Evolutionary conservation across 2,329 filamentous ascomycete genomes (phyloP).

Genomic region (Botrytis pseudocinerea): DNA sequence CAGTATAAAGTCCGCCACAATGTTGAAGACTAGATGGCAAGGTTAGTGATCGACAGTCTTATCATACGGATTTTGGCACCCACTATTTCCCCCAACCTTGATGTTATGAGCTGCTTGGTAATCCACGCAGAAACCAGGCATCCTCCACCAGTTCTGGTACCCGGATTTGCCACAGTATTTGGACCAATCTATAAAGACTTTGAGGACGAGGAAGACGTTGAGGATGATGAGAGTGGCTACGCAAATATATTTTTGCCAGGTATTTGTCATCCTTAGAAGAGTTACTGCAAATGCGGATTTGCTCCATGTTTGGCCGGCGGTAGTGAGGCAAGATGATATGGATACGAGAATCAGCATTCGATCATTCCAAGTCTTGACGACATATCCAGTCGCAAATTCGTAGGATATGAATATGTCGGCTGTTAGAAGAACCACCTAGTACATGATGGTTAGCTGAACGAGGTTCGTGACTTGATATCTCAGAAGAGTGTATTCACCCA

Average conservation of each 20-base stretch:
- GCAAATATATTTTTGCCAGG: slow-evolving; percentile 46
- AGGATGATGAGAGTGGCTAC: slow-evolving; percentile 53
- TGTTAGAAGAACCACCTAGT: slow-evolving; percentile 46
- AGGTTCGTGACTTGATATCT: background rate
- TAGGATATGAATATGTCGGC: slow-evolving; percentile 50
- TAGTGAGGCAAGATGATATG: slow-evolving; percentile 33
- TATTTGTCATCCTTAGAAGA: slow-evolving; percentile 46
- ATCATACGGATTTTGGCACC: slow-evolving; percentile 30
- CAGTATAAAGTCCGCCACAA: slow-evolving; percentile 55
- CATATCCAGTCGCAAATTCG: slow-evolving; percentile 52
- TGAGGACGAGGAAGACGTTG: slow-evolving; percentile 51
- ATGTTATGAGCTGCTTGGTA: slow-evolving; percentile 46
- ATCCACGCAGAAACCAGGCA: slow-evolving; percentile 48
- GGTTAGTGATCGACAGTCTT: slow-evolving; percentile 23
- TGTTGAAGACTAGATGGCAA: slow-evolving; percentile 49
- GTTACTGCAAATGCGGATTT: slow-evolving; percentile 44
- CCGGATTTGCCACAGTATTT: slow-evolving; percentile 46
- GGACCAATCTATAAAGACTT: slow-evolving; percentile 52
- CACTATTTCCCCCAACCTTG: slow-evolving; percentile 53
- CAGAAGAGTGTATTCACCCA: slow-evolving; percentile 26
- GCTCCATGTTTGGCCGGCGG: slow-evolving; percentile 43
- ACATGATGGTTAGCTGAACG: slow-evolving; percentile 6
- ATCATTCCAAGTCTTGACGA: slow-evolving; percentile 50
- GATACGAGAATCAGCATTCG: slow-evolving; percentile 56
- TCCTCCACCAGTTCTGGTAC: slow-evolving; percentile 51